Percentiles rank a stretch among this genome's conserved stretches.
Evolutionary conservation across 257 asterid genomes (phyloP).

Genomic region (Fraxinus pennsylvanica): DNA sequence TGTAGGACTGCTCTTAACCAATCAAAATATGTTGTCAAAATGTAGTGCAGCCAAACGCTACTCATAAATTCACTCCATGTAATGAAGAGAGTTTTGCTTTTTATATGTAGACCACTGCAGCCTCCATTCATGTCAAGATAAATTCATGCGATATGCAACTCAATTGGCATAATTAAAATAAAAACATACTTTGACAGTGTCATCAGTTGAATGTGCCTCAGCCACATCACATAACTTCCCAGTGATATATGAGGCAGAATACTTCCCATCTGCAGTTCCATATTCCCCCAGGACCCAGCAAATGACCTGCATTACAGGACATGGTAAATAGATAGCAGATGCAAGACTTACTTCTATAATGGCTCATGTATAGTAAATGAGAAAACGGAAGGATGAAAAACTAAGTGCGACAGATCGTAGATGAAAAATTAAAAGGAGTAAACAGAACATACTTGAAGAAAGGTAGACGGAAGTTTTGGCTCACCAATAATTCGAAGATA

Average conservation of each 20-base stretch:
- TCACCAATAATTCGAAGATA: constrained; percentile 84
- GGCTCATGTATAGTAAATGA: constrained; percentile 17
- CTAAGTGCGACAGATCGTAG: not conserved
- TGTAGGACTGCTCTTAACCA: not conserved
- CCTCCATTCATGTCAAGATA: not conserved
- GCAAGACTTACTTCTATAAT: constrained; percentile 21
- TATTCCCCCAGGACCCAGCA: constrained; percentile 99
- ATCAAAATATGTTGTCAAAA: not conserved
- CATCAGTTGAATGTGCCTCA: constrained; percentile 93
- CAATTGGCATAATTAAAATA: constrained; percentile 6
- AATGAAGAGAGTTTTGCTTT: not conserved
- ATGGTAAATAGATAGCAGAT: constrained; percentile 25
- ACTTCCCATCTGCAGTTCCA: constrained; percentile 89
- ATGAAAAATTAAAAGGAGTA: constrained; percentile 2
- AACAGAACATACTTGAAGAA: constrained; percentile 72
- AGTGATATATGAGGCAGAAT: constrained; percentile 85
- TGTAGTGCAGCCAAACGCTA: not conserved
- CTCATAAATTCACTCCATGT: not conserved
- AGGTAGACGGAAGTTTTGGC: constrained; percentile 92
- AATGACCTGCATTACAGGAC: constrained; percentile 61
- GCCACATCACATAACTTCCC: constrained; percentile 94
- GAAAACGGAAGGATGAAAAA: not conserved
- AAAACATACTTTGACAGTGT: constrained; percentile 71
- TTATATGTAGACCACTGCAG: not conserved
- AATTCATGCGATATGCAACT: not conserved